A percentile compares a stretch with the other conserved stretches of the same genome.
phyloP scores from a whole-genome alignment of 2,329 filamentous ascomycete species.

The Huntiella omanensis region DNA sequence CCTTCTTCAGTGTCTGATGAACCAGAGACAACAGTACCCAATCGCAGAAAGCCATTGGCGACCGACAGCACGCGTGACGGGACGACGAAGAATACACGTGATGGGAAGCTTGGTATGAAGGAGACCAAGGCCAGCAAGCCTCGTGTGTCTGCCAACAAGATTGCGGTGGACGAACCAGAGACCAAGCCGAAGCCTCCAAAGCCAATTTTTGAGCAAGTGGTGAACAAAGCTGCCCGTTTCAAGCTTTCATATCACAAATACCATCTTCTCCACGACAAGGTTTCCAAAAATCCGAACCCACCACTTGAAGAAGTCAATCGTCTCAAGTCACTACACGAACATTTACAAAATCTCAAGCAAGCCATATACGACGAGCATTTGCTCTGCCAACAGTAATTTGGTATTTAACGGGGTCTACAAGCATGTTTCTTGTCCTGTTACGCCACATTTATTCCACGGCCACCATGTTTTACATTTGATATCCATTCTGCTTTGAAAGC shows the following conservation, averaged over 20 bases:
- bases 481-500: background rate
- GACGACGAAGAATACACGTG: background rate
- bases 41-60: constrained; percentile 14
- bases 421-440: no score
- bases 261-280: constrained; percentile 35
- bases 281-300: constrained; percentile 30
- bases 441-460: constrained; percentile 3
- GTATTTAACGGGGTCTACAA: constrained; percentile 1
- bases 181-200: constrained; percentile 17
- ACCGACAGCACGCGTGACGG: background rate
- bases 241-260: constrained; percentile 38
- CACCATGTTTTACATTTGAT: background rate
- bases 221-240: constrained; percentile 36
- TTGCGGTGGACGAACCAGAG: constrained; percentile 12
- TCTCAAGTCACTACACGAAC: constrained; percentile 34
- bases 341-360: constrained; percentile 36
- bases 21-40: constrained; percentile 14
- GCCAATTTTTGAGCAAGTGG: constrained; percentile 20
- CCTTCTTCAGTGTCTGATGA: constrained; percentile 5
- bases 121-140: constrained; percentile 11
- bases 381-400: constrained; percentile 12
- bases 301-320: constrained; percentile 30
- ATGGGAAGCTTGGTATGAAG: constrained; percentile 2
- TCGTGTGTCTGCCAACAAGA: constrained; percentile 12
- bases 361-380: constrained; percentile 34